phyloP scores from a whole-genome alignment of 2,329 filamentous ascomycete species.

The Colletotrichum abscissum region DNA sequence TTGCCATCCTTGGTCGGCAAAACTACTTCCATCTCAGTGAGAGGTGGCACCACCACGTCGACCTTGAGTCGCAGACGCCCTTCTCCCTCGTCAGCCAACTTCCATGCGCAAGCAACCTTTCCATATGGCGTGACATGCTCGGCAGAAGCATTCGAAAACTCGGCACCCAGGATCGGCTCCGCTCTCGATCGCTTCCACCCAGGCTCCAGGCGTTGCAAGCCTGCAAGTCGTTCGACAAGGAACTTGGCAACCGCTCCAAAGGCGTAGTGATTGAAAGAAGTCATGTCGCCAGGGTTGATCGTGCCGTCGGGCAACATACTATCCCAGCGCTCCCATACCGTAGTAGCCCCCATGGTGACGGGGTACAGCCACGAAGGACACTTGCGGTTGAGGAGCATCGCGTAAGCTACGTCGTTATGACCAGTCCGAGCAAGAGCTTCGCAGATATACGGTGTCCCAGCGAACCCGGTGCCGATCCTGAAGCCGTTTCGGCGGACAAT shows the following conservation, averaged over 20 bases:
- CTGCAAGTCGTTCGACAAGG: slow-evolving; percentile 44
- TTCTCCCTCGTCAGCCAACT: background rate
- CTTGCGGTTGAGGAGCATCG: slow-evolving; percentile 48
- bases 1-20: slow-evolving; percentile 10
- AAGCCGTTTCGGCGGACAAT: slow-evolving; percentile 9
- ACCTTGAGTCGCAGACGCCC: background rate
- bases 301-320: slow-evolving; percentile 48
- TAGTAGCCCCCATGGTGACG: slow-evolving; percentile 52
- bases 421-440: slow-evolving; percentile 30
- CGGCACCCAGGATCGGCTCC: slow-evolving; percentile 12
- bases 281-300: slow-evolving; percentile 54
- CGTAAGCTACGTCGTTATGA: slow-evolving; percentile 42
- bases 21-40: slow-evolving; percentile 29
- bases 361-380: slow-evolving; percentile 52
- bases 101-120: slow-evolving; percentile 13
- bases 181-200: slow-evolving; percentile 39
- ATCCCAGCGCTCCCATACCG: slow-evolving; percentile 57
- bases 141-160: slow-evolving; percentile 14
- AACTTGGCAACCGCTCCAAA: slow-evolving; percentile 52
- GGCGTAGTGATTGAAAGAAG: slow-evolving; percentile 55
- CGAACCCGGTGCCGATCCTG: slow-evolving; percentile 39
- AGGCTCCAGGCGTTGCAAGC: slow-evolving; percentile 36
- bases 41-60: slow-evolving; percentile 24
- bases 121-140: slow-evolving; percentile 19
- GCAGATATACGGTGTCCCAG: slow-evolving; percentile 38